phyloP scores from a whole-genome alignment of 208 protist species.

The Tritrichomonas foetus region DNA sequence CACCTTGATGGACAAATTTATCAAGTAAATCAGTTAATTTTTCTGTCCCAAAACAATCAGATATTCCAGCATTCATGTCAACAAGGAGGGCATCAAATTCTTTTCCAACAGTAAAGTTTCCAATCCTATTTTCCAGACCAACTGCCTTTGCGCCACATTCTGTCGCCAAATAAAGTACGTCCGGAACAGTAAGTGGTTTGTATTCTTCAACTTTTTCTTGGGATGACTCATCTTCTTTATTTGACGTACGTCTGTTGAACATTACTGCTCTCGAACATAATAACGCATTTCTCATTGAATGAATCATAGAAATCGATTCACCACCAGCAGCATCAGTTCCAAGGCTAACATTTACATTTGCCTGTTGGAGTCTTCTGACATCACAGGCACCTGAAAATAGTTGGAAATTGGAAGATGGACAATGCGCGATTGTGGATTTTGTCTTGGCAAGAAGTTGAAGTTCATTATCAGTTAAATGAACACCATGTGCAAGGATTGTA shows the following conservation, averaged over 20 bases:
- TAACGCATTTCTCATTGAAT: conserved; percentile 69
- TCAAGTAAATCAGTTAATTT: not conserved
- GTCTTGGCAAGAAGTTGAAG: conserved; percentile 64
- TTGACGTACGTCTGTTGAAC: not conserved
- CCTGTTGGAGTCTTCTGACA: not conserved
- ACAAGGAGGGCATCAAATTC: conserved; percentile 67
- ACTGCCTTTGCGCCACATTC: conserved; percentile 70
- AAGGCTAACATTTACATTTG: conserved; percentile 71
- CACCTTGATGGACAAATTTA: conserved; percentile 37
- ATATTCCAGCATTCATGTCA: not conserved
- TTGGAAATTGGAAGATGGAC: conserved; percentile 79
- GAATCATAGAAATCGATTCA: conserved; percentile 69
- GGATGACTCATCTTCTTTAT: too few relatives aligned
- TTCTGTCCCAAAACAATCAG: conserved; percentile 37
- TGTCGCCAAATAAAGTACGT: conserved; percentile 71
- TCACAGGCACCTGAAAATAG: conserved; percentile 64
- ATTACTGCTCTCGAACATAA: conserved; percentile 54
- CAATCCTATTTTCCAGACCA: conserved; percentile 67
- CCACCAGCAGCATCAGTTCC: conserved; percentile 84
- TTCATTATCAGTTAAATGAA: conserved; percentile 73
- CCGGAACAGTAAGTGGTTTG: not conserved
- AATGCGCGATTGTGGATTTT: conserved; percentile 71
- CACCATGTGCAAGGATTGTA: conserved; percentile 75
- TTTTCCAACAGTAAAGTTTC: conserved; percentile 71
- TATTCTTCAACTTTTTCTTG: not conserved